Evolutionary conservation across 169 alveolate genomes (phyloP).

Genomic region (Cystoisospora suis): DNA sequence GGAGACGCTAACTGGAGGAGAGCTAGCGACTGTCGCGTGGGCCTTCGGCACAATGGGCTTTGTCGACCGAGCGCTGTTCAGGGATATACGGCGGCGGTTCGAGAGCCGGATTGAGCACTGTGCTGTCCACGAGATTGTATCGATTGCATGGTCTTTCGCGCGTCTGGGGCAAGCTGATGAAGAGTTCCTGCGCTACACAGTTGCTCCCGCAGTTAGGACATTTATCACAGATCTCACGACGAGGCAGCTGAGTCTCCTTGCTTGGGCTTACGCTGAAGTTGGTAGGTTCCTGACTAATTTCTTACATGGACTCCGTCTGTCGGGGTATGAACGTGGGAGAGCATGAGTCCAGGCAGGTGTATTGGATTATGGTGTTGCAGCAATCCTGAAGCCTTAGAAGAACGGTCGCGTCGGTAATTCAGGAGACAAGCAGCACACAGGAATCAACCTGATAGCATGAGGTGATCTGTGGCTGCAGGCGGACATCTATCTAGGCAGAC

Average conservation of each 20-base stretch:
- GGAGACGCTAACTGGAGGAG: constrained; percentile 23
- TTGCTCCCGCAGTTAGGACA: constrained; percentile 55
- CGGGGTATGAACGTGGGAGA: not conserved
- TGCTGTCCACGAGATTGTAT: constrained; percentile 46
- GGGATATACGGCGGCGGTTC: constrained; percentile 22
- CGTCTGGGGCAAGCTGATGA: not conserved
- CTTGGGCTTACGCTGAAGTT: constrained; percentile 60
- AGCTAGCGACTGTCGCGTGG: constrained; percentile 63
- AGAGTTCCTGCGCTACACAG: constrained; percentile 38
- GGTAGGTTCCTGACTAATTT: too few relatives aligned
- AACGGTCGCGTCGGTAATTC: not conserved
- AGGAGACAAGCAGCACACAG: not conserved
- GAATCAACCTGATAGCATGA: too few relatives aligned
- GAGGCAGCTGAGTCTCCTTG: constrained; percentile 44
- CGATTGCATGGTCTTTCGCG: constrained; percentile 60
- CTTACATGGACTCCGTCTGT: too few relatives aligned
- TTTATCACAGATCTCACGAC: constrained; percentile 42
- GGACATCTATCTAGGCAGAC: too few relatives aligned
- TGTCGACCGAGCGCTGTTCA: constrained; percentile 44
- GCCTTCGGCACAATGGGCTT: constrained; percentile 51
- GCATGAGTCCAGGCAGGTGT: too few relatives aligned
- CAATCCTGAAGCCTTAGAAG: too few relatives aligned
- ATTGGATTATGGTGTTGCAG: too few relatives aligned
- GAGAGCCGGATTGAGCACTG: constrained; percentile 35
- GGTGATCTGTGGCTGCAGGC: too few relatives aligned